Percentiles rank a stretch among this genome's conserved stretches.
These are phyloP conservation scores for Trichoderma endophyticum DNA, from an alignment of 2,329 filamentous ascomycete species.

Conservation along the genomic window DNA sequence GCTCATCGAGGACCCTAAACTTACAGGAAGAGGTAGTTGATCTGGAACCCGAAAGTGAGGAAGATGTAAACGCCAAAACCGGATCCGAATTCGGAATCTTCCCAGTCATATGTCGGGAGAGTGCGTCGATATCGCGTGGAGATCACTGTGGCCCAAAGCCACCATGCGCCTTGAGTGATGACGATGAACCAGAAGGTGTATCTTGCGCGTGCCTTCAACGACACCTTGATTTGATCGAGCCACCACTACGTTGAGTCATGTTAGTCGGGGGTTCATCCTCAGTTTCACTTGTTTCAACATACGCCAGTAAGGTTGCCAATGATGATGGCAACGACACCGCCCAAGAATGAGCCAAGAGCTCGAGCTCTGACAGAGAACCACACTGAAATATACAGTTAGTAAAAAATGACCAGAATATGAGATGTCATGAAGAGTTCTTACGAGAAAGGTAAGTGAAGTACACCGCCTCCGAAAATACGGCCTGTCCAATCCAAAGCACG, in stretches of 20 bases:
- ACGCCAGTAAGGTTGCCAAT: slow-evolving; percentile 64
- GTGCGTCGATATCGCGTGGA: slow-evolving; percentile 58
- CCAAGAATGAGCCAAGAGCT: slow-evolving; percentile 68
- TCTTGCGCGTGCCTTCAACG: slow-evolving; percentile 53
- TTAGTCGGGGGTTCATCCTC: neutral
- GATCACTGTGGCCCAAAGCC: slow-evolving; percentile 67
- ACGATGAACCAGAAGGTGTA: slow-evolving; percentile 53
- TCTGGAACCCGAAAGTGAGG: slow-evolving; percentile 63
- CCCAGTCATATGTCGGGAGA: slow-evolving; percentile 65
- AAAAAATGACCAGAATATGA: neutral
- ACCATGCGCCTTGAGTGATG: slow-evolving; percentile 64
- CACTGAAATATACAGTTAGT: slow-evolving; percentile 31
- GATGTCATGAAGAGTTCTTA: slow-evolving; percentile 14
- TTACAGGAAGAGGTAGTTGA: slow-evolving; percentile 70
- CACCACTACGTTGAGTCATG: slow-evolving; percentile 39
- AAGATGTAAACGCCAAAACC: slow-evolving; percentile 67
- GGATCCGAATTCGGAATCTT: slow-evolving; percentile 58
- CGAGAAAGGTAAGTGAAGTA: slow-evolving; percentile 63
- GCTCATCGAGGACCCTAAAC: slow-evolving; percentile 20
- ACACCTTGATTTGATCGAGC: slow-evolving; percentile 55
- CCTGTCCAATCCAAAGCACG: slow-evolving; percentile 65
- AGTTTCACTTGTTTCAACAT: slow-evolving; percentile 23
- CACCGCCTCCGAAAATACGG: slow-evolving; percentile 68
- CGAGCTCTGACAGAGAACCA: slow-evolving; percentile 70
- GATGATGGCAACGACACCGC: slow-evolving; percentile 63